A percentile compares a stretch with the other conserved stretches of the same genome.
Conservation (phyloP, 805 yeast species). For the Barnettozyma wickerhamii region DNA sequence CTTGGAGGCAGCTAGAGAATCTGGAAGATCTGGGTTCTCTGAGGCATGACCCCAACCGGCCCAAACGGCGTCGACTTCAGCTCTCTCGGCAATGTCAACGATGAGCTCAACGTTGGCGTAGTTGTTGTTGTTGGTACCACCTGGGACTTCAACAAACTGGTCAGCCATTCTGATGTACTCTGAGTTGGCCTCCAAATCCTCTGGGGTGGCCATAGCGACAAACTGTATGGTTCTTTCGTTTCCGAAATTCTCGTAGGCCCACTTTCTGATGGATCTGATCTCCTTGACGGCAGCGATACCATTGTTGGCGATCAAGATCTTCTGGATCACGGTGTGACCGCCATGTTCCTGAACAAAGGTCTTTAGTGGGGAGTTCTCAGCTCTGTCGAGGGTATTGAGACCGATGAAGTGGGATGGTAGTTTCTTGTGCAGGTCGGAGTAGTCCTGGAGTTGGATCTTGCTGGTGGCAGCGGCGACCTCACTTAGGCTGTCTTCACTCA, state of each 20-base stretch:
- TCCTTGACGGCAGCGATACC: conserved; percentile 99
- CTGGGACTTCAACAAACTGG: conserved; percentile 97
- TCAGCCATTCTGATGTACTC: conserved; percentile 99
- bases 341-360: conserved; percentile 81
- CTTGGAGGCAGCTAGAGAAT: conserved; percentile 87
- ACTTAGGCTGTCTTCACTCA: conserved; percentile 39
- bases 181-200: conserved; percentile 93
- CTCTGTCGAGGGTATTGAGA: conserved; percentile 67
- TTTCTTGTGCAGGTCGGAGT: conserved; percentile 30
- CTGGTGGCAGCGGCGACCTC: conserved; percentile 29
- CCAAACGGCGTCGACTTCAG: conserved; percentile 98
- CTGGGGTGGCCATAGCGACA: conserved; percentile 99
- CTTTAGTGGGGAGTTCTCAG: conserved; percentile 73
- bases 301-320: conserved; percentile 90
- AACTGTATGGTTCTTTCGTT: conserved; percentile 91
- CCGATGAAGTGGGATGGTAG: conserved; percentile 81
- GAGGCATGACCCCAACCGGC: conserved; percentile 99
- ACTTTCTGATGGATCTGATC: conserved; percentile 93
- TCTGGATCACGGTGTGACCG: conserved; percentile 93
- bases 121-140: conserved; percentile 98
- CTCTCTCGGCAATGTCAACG: conserved; percentile 96
- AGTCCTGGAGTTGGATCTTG: conserved; percentile 29
- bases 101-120: conserved; percentile 97
- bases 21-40: conserved; percentile 96
- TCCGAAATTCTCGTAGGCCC: conserved; percentile 99